Evolutionary conservation across 805 yeast species (phyloP).

Genomic region (Starmera dryadoides): DNA sequence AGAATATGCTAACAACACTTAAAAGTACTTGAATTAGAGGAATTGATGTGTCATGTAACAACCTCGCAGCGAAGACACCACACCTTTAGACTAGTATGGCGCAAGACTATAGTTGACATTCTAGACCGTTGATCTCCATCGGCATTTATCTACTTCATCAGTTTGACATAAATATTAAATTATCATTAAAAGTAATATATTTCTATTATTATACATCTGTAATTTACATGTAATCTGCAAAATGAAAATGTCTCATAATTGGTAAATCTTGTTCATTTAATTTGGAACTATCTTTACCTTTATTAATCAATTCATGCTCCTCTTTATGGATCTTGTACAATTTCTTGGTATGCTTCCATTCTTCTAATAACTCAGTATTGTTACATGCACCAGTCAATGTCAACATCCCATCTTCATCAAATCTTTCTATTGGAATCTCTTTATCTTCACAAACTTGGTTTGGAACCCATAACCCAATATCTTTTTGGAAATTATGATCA

Average conservation of each 20-base stretch:
- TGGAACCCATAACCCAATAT: conserved; percentile 40
- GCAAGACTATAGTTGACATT: too few relatives aligned
- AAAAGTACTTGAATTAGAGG: too few relatives aligned
- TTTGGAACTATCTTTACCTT: conserved; percentile 14
- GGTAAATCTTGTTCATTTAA: conserved; percentile 27
- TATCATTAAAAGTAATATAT: too few relatives aligned
- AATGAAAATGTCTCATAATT: conserved; percentile 22
- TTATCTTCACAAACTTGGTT: conserved; percentile 28
- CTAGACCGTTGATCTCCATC: too few relatives aligned
- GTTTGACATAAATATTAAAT: too few relatives aligned
- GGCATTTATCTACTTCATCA: too few relatives aligned
- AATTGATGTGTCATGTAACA: too few relatives aligned
- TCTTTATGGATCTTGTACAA: conserved; percentile 20
- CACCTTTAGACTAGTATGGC: too few relatives aligned
- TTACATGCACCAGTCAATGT: conserved; percentile 34
- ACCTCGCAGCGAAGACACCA: too few relatives aligned
- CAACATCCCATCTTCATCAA: conserved; percentile 20
- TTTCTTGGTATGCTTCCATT: conserved; percentile 25
- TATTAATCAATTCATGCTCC: conserved; percentile 18
- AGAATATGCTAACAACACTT: too few relatives aligned
- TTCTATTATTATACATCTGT: too few relatives aligned
- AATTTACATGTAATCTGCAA: conserved; percentile 7
- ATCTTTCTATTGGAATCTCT: conserved; percentile 20
- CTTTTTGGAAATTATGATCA: conserved; percentile 33
- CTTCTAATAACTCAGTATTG: conserved; percentile 27